These are phyloP conservation scores for Rutstroemia sydowiana DNA, from an alignment of 2,329 filamentous ascomycete genomes.

Conservation along the genomic window DNA sequence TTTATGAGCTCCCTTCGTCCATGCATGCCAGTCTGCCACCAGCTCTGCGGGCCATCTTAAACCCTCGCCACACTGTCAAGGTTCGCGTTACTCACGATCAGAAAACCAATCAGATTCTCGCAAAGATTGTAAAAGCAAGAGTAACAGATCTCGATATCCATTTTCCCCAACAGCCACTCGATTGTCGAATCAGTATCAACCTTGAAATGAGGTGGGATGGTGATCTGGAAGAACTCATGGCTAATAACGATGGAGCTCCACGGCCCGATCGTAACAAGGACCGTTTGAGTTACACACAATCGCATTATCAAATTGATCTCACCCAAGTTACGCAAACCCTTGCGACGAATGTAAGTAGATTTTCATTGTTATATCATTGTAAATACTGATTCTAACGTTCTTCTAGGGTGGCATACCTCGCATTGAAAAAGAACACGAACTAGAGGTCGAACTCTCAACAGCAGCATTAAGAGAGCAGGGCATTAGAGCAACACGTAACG, in stretches of 20 bases:
- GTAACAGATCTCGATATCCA: slow-evolving; percentile 82
- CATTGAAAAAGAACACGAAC: slow-evolving; percentile 63
- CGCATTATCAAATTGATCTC: slow-evolving; percentile 82
- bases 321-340: slow-evolving; percentile 89
- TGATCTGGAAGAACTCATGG: slow-evolving; percentile 45
- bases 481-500: slow-evolving; percentile 41
- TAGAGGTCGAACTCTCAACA: slow-evolving; percentile 71
- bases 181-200: slow-evolving; percentile 91
- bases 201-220: slow-evolving; percentile 86
- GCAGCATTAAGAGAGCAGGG: slow-evolving; percentile 59
- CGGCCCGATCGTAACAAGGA: slow-evolving; percentile 71
- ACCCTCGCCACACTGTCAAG: slow-evolving; percentile 48
- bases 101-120: slow-evolving; percentile 60
- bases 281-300: slow-evolving; percentile 81
- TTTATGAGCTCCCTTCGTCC: slow-evolving; percentile 64
- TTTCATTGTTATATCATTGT: background rate
- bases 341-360: slow-evolving; percentile 26
- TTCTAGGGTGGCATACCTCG: slow-evolving; percentile 18
- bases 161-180: slow-evolving; percentile 68
- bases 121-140: slow-evolving; percentile 87
- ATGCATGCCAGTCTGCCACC: slow-evolving; percentile 55
- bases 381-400: slow-evolving; percentile 3
- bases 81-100: slow-evolving; percentile 73
- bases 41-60: slow-evolving; percentile 53
- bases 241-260: slow-evolving; percentile 33